Base-by-base conservation (phyloP, 768 basidiomycete genomes). In the Rubroboletus satanas region DNA sequence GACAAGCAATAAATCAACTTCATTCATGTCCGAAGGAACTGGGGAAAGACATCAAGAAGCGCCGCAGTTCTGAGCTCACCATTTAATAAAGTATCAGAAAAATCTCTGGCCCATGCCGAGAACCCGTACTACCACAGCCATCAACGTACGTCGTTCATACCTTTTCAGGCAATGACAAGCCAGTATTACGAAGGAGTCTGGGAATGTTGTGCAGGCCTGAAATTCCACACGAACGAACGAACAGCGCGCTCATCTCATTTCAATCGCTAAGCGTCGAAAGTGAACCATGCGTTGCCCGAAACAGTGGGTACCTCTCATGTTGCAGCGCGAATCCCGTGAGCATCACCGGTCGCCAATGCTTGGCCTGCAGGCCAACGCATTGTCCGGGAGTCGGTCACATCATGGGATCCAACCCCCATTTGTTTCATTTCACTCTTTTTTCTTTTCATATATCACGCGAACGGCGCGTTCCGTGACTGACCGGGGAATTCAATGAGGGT, bases 11-110 rank as follows among this genome's bases (percentile, higher is more conserved):
- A 48, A 31, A 61, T 51, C 36, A 47, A 36, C 38, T 49, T 44
- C 37, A 46, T 61, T 65, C 64, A 65, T 67, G 59, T 65, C 64
- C 62, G 64, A 54, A 51, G 37, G 26, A 52, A 33, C 52, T 57
- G 45, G 49, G 45, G 38, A 50, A 48, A 52, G 45, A 64, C 59
- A 52, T 54, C 57, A 52, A 50, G 33, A n/a, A 26, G 45, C 38
- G 36, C 32, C 36, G 46, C 47, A 39, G 36, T 14, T 31, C 44
- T 18, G 43, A 41, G 31, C 50, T 26, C 26, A 3, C 26, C 26
- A 26, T 26, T 21, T 21, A 21, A 21, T 21, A 21, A 21, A 21
- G 21, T 3, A 14, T 21, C 31, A 18, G 45, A 14, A 18, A 8
- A 21, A 15, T 9, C 14, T 12, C n/a, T 15, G 21, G 5, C 45